Conservation (phyloP, 2,329 filamentous ascomycete genomes). For the Pseudogymnoascus sp. region DNA sequence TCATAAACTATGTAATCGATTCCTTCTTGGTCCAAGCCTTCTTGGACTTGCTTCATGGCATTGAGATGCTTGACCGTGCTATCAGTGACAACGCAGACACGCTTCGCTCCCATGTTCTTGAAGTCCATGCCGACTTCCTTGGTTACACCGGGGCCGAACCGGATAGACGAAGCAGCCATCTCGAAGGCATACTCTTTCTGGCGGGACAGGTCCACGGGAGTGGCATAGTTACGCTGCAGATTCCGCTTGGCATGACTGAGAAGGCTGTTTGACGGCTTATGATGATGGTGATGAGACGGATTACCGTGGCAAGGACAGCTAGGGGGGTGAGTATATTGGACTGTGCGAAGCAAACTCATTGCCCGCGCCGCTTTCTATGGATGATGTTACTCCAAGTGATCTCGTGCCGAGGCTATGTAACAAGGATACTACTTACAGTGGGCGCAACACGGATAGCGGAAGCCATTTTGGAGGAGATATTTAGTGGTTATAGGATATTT, state of each 20-base stretch:
- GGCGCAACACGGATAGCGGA: conserved; percentile 6
- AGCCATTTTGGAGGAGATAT: background rate
- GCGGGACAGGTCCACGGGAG: conserved; percentile 62
- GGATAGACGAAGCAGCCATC: conserved; percentile 92
- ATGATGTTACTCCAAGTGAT: conserved; percentile 12
- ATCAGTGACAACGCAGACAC: conserved; percentile 90
- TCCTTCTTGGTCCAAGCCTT: conserved; percentile 71
- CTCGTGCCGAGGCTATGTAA: background rate
- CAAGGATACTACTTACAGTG: conserved; percentile 8
- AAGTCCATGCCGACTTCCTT: conserved; percentile 98
- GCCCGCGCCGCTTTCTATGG: conserved; percentile 54
- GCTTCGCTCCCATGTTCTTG: conserved; percentile 79
- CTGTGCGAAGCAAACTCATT: conserved; percentile 70
- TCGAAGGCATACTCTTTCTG: conserved; percentile 98
- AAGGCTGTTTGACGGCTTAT: conserved; percentile 33
- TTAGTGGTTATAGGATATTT: background rate
- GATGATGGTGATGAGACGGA: conserved; percentile 65
- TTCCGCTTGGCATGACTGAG: conserved; percentile 41
- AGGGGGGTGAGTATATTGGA: conserved; percentile 84
- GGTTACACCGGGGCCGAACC: conserved; percentile 88
- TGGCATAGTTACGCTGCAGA: conserved; percentile 55
- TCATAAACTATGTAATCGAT: conserved; percentile 77
- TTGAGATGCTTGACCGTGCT: conserved; percentile 71
- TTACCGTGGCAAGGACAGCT: conserved; percentile 91
- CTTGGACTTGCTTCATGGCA: conserved; percentile 83